Evolutionary conservation across 352 stramenopile species (phyloP).

Genomic region (Phytophthora parvispora): DNA sequence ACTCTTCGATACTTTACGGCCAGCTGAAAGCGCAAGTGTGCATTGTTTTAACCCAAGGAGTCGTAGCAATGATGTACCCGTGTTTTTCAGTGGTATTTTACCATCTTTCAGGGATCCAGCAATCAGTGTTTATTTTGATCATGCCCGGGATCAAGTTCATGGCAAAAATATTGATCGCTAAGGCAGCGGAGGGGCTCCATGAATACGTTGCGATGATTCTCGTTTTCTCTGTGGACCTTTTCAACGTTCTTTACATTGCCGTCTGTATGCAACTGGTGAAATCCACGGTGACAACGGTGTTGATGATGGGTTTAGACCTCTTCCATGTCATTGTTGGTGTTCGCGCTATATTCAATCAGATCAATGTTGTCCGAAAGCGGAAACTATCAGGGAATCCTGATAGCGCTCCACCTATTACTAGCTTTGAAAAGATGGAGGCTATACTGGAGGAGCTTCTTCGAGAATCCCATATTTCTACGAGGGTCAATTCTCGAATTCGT

Average conservation of each 20-base stretch:
- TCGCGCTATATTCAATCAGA: not conserved
- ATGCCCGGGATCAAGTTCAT: not conserved
- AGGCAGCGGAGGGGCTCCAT: not conserved
- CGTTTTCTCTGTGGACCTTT: not conserved
- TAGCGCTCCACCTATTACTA: not conserved
- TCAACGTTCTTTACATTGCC: not conserved
- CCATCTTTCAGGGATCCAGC: not conserved
- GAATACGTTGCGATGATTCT: not conserved
- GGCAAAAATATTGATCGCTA: not conserved
- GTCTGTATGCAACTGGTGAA: not conserved
- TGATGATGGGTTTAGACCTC: not conserved
- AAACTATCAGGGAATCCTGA: not conserved
- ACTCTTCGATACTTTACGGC: not conserved
- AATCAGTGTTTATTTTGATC: not conserved
- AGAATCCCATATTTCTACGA: not conserved
- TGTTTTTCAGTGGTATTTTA: not conserved
- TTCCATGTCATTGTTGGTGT: not conserved
- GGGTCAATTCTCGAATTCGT: not conserved
- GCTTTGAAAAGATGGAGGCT: not conserved
- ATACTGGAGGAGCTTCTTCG: not conserved
- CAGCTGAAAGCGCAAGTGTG: not conserved
- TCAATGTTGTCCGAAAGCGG: not conserved
- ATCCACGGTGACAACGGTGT: not conserved
- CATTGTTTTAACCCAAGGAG: not conserved
- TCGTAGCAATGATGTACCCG: not conserved